Conservation (phyloP, 495 filamentous ascomycete species). For the Xylaria scruposa region DNA sequence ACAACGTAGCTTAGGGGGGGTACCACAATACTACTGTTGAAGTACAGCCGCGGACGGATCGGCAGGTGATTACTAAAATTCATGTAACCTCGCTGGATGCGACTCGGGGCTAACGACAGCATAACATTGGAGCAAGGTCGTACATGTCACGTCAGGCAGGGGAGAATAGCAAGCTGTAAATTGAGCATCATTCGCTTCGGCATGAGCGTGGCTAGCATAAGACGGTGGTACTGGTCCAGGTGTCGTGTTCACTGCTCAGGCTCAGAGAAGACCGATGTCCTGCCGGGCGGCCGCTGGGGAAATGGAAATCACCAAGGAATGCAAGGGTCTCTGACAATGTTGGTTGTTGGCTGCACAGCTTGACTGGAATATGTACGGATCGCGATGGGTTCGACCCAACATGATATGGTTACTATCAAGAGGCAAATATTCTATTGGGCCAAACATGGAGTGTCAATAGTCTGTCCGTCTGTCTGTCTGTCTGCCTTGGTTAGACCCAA, state of each 20-base stretch:
- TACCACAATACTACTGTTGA: conserved; percentile 14
- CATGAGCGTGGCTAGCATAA: conserved; percentile 10
- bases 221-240: conserved; percentile 7
- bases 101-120: conserved; percentile 15
- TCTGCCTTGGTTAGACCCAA: conserved; percentile 6
- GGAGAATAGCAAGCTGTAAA: conserved; percentile 13
- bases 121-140: conserved; percentile 1
- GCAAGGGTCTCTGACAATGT: conserved; percentile 22
- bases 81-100: conserved; percentile 21
- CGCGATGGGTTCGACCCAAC: conserved; percentile 5
- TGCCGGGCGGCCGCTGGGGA: conserved; percentile 23
- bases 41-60: conserved; percentile 20
- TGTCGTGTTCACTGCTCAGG: conserved; percentile 11
- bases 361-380: background rate
- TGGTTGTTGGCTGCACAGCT: conserved; percentile 26
- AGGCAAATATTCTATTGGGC: background rate
- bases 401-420: background rate
- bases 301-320: conserved; percentile 9
- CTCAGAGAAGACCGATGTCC: conserved; percentile 19
- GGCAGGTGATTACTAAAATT: conserved; percentile 28
- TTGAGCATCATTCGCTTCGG: conserved; percentile 19
- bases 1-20: conserved; percentile 17
- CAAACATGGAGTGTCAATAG: background rate
- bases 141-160: conserved; percentile 17
- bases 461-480: no score